These are phyloP conservation scores for Coelastrella sp. DNA, from an alignment of 139 green algal species.

Conservation along the genomic window DNA sequence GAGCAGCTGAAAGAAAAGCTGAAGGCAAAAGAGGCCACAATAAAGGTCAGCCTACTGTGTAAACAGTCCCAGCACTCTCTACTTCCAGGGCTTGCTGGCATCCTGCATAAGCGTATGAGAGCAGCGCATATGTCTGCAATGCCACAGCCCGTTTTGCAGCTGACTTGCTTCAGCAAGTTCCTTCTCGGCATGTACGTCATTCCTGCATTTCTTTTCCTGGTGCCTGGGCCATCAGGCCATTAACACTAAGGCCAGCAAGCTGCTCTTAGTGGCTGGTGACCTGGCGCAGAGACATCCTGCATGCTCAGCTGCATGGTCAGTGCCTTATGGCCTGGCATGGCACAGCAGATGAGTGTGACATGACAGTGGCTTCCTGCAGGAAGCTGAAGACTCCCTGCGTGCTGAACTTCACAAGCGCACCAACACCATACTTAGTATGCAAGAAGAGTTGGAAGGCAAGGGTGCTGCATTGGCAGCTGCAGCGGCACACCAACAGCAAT, in stretches of 20 bases:
- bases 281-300: not conserved
- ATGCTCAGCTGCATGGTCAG: not conserved
- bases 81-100: not conserved
- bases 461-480: not conserved
- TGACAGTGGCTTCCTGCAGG: not conserved
- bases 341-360: not conserved
- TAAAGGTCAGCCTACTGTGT: conserved; percentile 6
- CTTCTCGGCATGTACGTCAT: no score
- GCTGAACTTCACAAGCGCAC: conserved; percentile 28
- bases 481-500: not conserved
- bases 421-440: conserved; percentile 16
- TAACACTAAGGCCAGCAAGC: no score
- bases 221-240: no score
- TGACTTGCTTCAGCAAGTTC: no score
- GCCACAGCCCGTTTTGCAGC: no score
- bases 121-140: no score
- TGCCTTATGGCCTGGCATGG: not conserved
- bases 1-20: conserved; percentile 7
- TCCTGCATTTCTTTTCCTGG: no score
- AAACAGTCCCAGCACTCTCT: not conserved
- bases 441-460: not conserved
- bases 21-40: not conserved
- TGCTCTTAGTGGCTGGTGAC: no score
- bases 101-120: not conserved
- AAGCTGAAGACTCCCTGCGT: conserved; percentile 10